These are phyloP conservation scores for Umbelopsis vinacea DNA, from an alignment of 192 early-diverging fungal genomes.

Conservation along the genomic window DNA sequence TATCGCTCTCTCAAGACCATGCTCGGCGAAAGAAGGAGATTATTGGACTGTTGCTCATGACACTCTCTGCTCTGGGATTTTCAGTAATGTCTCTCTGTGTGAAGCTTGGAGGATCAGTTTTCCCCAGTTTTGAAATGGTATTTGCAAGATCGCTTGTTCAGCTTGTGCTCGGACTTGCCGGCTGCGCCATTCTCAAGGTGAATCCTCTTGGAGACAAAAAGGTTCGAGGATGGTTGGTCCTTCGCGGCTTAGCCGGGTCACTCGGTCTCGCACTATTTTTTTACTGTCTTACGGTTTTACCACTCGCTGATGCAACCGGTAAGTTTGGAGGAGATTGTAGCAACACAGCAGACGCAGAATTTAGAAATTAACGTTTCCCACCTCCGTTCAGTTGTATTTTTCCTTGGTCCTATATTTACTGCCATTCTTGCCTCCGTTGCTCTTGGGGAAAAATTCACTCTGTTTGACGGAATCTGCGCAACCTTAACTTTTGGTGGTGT, in stretches of 20 bases:
- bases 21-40: constrained; percentile 43
- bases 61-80: constrained; percentile 72
- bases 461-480: constrained; percentile 59
- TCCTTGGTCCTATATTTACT: constrained; percentile 78
- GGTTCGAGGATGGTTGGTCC: constrained; percentile 59
- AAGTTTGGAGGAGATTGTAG: background rate
- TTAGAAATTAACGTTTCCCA: background rate
- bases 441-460: constrained; percentile 67
- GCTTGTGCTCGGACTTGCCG: constrained; percentile 56
- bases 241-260: constrained; percentile 69
- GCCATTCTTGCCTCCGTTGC: constrained; percentile 65
- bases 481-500: constrained; percentile 65
- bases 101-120: constrained; percentile 58
- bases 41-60: constrained; percentile 59
- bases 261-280: constrained; percentile 73
- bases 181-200: constrained; percentile 53
- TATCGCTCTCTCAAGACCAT: constrained; percentile 6
- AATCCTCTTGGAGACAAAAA: constrained; percentile 59
- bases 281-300: constrained; percentile 67
- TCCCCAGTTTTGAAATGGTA: constrained; percentile 75
- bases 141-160: constrained; percentile 75
- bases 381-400: constrained; percentile 62
- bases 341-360: background rate
- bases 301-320: constrained; percentile 74
- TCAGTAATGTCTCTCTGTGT: constrained; percentile 74